Evolutionary conservation across 495 filamentous ascomycete genomes (phyloP).

Genomic region (Penicillium turbatum): DNA sequence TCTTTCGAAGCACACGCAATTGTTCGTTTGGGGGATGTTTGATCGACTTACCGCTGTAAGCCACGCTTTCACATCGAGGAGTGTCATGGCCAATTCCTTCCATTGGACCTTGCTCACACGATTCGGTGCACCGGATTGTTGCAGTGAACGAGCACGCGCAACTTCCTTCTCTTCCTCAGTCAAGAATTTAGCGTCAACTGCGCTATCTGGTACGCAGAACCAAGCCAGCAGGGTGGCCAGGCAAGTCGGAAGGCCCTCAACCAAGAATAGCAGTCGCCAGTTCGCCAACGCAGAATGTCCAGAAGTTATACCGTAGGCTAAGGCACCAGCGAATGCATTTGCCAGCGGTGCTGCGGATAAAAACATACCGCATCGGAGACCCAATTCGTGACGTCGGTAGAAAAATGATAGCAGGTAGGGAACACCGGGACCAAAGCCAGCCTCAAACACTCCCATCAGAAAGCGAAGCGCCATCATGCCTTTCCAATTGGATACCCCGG

Average conservation of each 20-base stretch:
- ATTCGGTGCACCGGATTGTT: constrained; percentile 57
- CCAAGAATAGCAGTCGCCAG: constrained; percentile 79
- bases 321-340: constrained; percentile 75
- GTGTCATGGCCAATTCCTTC: constrained; percentile 53
- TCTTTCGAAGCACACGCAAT: neutral
- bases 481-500: constrained; percentile 56
- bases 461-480: constrained; percentile 65
- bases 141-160: constrained; percentile 57
- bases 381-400: constrained; percentile 74
- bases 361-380: constrained; percentile 72
- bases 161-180: constrained; percentile 66
- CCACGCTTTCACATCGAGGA: constrained; percentile 60
- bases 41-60: constrained; percentile 42
- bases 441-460: constrained; percentile 62
- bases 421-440: constrained; percentile 63
- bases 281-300: constrained; percentile 61
- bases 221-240: constrained; percentile 61
- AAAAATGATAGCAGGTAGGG: constrained; percentile 79
- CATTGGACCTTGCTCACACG: constrained; percentile 51
- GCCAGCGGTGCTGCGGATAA: constrained; percentile 75
- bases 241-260: constrained; percentile 74
- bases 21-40: neutral
- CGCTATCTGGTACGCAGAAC: constrained; percentile 67
- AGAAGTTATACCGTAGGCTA: constrained; percentile 80
- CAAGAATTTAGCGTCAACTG: constrained; percentile 64